A percentile compares a stretch with the other conserved stretches of the same genome.
Evolutionary conservation across 768 basidiomycete species (phyloP).

Genomic region (button mushroom (Agaricus bisporus)): DNA sequence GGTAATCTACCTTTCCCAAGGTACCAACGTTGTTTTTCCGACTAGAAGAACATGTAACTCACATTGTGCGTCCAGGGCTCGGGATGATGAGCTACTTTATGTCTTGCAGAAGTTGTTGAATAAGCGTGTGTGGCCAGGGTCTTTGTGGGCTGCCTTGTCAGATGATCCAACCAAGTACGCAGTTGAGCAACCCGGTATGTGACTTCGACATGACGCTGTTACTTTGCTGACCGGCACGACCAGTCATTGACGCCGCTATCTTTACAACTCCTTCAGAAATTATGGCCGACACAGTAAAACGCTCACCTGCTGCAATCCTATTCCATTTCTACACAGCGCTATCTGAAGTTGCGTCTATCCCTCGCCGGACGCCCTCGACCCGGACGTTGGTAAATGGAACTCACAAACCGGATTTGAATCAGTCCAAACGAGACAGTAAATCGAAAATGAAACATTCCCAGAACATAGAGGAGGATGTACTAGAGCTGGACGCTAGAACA

Average conservation of each 20-base stretch:
- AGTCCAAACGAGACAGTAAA: slow-evolving; percentile 16
- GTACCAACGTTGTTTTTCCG: slow-evolving; percentile 29
- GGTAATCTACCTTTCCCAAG: slow-evolving; percentile 86
- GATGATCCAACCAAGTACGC: slow-evolving; percentile 54
- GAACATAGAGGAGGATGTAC: slow-evolving; percentile 14
- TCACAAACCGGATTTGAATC: slow-evolving; percentile 2
- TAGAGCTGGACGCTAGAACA: slow-evolving; percentile 58
- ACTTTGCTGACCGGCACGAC: neutral
- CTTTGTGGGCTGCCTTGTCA: slow-evolving; percentile 71
- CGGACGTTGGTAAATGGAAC: slow-evolving; percentile 41
- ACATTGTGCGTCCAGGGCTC: slow-evolving; percentile 39
- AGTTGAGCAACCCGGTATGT: slow-evolving; percentile 49
- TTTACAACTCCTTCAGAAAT: slow-evolving; percentile 44
- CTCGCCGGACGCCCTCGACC: slow-evolving; percentile 58
- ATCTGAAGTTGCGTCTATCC: slow-evolving; percentile 73
- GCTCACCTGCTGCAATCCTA: slow-evolving; percentile 75
- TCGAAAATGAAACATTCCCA: neutral
- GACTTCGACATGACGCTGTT: neutral
- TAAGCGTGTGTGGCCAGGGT: slow-evolving; percentile 68
- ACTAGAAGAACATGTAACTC: neutral
- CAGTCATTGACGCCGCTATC: slow-evolving; percentile 29
- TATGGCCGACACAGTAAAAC: slow-evolving; percentile 65
- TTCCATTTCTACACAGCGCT: slow-evolving; percentile 83
- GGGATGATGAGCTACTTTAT: slow-evolving; percentile 88
- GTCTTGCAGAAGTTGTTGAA: slow-evolving; percentile 71